Percentiles rank a stretch among this genome's conserved stretches.
phyloP scores from a whole-genome alignment of 306 rosid genomes.

The Pterocarpus macrocarpus region DNA sequence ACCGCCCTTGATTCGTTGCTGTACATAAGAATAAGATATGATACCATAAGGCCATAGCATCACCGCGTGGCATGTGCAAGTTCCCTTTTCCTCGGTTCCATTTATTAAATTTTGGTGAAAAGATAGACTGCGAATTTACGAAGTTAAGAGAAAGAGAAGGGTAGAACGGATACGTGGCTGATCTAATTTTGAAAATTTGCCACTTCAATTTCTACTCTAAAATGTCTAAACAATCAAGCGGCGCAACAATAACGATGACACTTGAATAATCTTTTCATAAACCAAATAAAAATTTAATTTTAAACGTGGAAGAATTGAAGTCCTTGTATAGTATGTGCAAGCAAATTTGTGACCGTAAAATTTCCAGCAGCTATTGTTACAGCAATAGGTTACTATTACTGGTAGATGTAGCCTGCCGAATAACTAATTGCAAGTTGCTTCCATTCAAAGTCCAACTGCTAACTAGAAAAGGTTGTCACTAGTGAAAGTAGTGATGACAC shows the following conservation, averaged over 20 bases:
- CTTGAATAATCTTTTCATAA: too few relatives aligned
- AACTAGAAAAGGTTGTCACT: constrained; percentile 31
- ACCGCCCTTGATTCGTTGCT: constrained; percentile 17
- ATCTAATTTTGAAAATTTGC: background rate
- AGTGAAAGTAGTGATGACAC: constrained; percentile 16
- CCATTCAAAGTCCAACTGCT: constrained; percentile 31
- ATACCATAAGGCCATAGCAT: background rate
- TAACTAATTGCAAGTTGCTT: constrained; percentile 41
- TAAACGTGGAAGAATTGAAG: too few relatives aligned
- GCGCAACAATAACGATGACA: too few relatives aligned
- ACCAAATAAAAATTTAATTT: too few relatives aligned
- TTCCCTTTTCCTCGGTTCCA: background rate
- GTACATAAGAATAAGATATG: background rate
- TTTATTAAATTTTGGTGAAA: constrained; percentile 2
- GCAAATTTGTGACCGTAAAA: background rate
- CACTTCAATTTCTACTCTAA: too few relatives aligned
- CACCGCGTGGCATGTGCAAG: constrained; percentile 9
- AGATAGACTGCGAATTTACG: background rate
- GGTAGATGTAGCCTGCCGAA: background rate
- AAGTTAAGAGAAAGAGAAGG: background rate
- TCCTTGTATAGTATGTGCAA: background rate
- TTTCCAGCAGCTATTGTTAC: background rate
- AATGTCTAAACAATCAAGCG: too few relatives aligned
- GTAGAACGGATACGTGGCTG: background rate
- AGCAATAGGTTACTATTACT: background rate